phyloP scores from a whole-genome alignment of 768 basidiomycete species.

The Mrakia hoshinonis region DNA sequence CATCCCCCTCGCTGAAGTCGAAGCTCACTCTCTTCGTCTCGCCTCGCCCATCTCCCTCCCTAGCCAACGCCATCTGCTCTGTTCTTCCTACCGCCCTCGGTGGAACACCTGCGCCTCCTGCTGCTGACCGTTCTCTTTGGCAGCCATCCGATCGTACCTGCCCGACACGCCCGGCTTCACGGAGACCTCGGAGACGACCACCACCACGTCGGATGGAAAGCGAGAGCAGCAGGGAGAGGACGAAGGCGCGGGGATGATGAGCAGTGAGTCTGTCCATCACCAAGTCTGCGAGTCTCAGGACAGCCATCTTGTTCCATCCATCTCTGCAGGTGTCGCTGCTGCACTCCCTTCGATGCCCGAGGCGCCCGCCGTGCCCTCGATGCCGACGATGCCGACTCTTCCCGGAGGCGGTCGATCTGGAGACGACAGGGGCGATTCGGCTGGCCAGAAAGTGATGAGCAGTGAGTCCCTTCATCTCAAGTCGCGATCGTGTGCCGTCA shows the following conservation, averaged over 20 bases:
- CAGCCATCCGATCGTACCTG: background rate
- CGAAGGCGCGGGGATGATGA: too few species aligned
- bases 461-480: too few species aligned
- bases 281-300: background rate
- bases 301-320: background rate
- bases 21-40: too few species aligned
- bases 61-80: background rate
- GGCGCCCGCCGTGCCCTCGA: background rate
- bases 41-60: background rate
- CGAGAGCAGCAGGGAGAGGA: too few species aligned
- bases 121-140: background rate
- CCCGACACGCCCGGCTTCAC: background rate
- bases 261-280: background rate
- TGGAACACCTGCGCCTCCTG: background rate
- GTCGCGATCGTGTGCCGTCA: too few species aligned
- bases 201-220: too few species aligned
- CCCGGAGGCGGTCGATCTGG: background rate
- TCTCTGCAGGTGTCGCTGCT: background rate
- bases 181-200: background rate
- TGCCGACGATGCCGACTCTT: background rate
- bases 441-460: too few species aligned
- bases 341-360: background rate
- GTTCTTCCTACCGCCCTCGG: background rate
- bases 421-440: too few species aligned
- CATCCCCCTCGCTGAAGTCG: too few species aligned